A percentile compares a stretch with the other conserved stretches of the same genome.
These are phyloP conservation scores for Lasiodiplodia sp. DNA, from an alignment of 2,329 filamentous ascomycete genomes.

Conservation along the genomic window DNA sequence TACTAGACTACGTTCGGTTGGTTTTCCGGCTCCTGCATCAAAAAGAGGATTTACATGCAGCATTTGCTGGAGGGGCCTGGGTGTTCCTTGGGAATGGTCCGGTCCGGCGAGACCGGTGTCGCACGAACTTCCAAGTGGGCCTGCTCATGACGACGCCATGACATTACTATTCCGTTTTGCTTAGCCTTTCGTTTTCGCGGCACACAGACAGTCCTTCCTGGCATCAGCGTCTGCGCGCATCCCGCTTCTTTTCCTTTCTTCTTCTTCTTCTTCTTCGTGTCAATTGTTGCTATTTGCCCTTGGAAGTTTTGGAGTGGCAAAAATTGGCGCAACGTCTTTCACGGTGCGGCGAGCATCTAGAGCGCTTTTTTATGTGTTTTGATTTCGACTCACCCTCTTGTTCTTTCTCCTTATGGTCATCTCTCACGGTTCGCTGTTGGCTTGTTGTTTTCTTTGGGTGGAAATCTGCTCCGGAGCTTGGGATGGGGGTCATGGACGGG, in stretches of 20 bases:
- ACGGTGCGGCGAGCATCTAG: conserved; percentile 22
- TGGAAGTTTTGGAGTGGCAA: conserved; percentile 24
- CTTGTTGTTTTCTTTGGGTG: conserved; percentile 6
- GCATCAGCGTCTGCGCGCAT: conserved; percentile 19
- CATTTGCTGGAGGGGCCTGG: conserved; percentile 19
- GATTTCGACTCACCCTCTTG: conserved; percentile 4
- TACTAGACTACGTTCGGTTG: conserved; percentile 28
- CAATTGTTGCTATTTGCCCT: conserved; percentile 10
- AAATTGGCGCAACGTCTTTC: conserved; percentile 22
- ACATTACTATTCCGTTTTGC: conserved; percentile 21
- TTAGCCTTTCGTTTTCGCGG: background rate
- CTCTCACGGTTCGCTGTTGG: background rate
- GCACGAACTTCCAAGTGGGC: conserved; percentile 8
- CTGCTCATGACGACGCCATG: conserved; percentile 29
- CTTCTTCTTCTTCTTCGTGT: conserved; percentile 16
- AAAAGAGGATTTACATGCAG: conserved; percentile 19
- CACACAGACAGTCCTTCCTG: conserved; percentile 23
- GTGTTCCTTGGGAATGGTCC: conserved; percentile 22
- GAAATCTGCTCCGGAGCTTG: conserved; percentile 17
- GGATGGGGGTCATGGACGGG: background rate
- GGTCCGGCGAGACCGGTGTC: conserved; percentile 22
- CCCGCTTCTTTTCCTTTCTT: conserved; percentile 9
- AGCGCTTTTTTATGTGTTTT: conserved; percentile 16
- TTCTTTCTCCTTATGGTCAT: background rate
- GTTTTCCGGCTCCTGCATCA: conserved; percentile 23